These are phyloP conservation scores for Trichoderma virens DNA, from an alignment of 495 filamentous ascomycete species.

Conservation along the genomic window DNA sequence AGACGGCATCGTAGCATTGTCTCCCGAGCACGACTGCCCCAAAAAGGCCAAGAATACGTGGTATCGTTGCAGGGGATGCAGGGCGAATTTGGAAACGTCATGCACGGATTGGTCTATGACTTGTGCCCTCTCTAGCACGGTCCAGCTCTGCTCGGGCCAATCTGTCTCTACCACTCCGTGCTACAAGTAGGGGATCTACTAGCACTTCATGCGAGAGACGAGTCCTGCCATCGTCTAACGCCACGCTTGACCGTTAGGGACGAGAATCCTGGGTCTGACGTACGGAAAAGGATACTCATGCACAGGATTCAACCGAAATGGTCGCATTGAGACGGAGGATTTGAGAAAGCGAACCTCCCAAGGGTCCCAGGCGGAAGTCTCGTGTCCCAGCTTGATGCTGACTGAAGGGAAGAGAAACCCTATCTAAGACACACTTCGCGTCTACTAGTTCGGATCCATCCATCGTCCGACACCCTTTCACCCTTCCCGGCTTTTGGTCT, in stretches of 20 bases:
- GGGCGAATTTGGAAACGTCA: background rate
- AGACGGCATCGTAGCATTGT: slow-evolving; percentile 1
- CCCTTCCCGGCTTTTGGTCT: background rate
- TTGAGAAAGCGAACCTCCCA: background rate
- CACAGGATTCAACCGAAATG: background rate
- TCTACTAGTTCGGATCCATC: background rate
- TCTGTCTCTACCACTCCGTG: background rate
- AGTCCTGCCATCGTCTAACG: background rate
- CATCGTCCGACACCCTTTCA: background rate
- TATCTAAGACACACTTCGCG: slow-evolving; percentile 5
- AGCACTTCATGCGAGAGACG: background rate
- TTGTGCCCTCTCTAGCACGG: background rate
- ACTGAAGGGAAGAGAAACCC: background rate
- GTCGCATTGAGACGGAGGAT: background rate
- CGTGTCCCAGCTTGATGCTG: background rate
- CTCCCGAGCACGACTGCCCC: background rate
- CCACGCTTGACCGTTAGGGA: background rate
- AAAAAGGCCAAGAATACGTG: background rate
- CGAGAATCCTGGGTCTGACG: background rate
- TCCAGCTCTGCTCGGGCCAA: background rate
- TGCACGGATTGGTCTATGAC: background rate
- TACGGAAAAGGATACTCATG: background rate
- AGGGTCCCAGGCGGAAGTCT: background rate
- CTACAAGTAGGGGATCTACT: background rate
- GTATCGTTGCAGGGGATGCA: background rate